Evolutionary conservation across 192 early-diverging fungal genomes (phyloP).

Genomic region (Chytriomyces sp.): DNA sequence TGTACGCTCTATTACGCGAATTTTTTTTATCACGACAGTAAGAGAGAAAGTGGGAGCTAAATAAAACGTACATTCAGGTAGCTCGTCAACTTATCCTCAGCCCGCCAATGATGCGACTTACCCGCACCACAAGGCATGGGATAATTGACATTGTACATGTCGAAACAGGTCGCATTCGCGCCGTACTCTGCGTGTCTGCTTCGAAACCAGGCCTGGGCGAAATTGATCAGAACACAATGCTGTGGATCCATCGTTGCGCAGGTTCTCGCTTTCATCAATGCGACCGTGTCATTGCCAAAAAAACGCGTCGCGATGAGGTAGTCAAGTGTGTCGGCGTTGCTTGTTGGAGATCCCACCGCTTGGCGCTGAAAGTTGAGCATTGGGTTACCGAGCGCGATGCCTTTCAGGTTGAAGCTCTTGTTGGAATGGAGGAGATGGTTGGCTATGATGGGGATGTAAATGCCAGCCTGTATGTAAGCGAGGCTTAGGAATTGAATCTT

Average conservation of each 20-base stretch:
- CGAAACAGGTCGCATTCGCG: background rate
- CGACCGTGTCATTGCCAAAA: conserved; percentile 24
- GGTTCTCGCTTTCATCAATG: conserved; percentile 24
- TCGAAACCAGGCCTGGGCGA: background rate
- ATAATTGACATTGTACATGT: background rate
- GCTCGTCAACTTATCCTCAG: no score
- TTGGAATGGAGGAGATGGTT: background rate
- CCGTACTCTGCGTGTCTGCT: background rate
- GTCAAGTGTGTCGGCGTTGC: no score
- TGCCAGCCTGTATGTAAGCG: no score
- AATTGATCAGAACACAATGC: background rate
- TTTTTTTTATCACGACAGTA: no score
- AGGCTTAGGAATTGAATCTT: no score
- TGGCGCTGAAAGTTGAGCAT: conserved; percentile 38
- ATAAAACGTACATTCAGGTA: no score
- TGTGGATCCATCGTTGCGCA: background rate
- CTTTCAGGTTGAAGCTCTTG: conserved; percentile 31
- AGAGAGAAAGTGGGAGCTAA: no score
- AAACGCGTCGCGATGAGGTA: no score
- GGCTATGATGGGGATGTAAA: conserved; percentile 20
- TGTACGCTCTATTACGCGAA: no score
- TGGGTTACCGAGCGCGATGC: conserved; percentile 56
- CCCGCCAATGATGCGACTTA: no score
- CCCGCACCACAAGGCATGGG: background rate
- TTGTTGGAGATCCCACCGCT: no score